A percentile compares a stretch with the other conserved stretches of the same genome.
phyloP scores from a whole-genome alignment of 176 grass and related monocot genomes.

The Dendrocalamus sinicus region DNA sequence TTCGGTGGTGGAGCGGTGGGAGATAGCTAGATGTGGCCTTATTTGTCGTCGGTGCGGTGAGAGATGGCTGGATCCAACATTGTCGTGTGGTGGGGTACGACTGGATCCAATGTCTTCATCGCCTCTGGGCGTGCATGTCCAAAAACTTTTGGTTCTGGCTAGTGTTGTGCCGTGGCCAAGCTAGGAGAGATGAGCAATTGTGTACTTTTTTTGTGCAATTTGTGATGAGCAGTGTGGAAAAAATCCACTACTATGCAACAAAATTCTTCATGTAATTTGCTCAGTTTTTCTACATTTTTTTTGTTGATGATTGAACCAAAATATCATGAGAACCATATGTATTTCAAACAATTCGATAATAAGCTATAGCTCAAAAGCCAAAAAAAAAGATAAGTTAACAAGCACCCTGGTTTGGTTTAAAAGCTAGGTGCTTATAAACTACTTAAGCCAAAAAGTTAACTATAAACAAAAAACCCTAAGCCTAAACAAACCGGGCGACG shows the following conservation, averaged over 20 bases:
- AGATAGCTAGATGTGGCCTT: no score
- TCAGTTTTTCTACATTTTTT: not conserved
- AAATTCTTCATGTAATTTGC: not conserved
- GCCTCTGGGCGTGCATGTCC: accelerated
- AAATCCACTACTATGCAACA: not conserved
- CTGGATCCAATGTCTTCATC: not conserved
- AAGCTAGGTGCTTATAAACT: not conserved
- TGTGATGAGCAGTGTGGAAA: not conserved
- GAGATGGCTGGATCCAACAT: not conserved
- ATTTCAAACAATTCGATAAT: no score
- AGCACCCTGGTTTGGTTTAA: no score
- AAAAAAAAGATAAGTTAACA: no score
- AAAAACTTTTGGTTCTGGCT: not conserved
- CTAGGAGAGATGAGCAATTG: not conserved
- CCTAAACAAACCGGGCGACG: no score
- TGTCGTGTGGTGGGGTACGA: accelerated
- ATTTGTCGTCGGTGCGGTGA: no score
- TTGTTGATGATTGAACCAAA: not conserved
- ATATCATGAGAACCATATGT: not conserved
- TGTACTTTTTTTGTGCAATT: not conserved
- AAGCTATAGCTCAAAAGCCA: no score
- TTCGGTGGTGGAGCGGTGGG: accelerated
- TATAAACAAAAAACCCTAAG: no score
- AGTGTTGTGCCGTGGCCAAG: not conserved
- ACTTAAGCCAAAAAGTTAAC: no score